A percentile compares a stretch with the other conserved stretches of the same genome.
Conservation (phyloP, 2,329 filamentous ascomycete genomes). For the Tolypocladium ovalisporum region DNA sequence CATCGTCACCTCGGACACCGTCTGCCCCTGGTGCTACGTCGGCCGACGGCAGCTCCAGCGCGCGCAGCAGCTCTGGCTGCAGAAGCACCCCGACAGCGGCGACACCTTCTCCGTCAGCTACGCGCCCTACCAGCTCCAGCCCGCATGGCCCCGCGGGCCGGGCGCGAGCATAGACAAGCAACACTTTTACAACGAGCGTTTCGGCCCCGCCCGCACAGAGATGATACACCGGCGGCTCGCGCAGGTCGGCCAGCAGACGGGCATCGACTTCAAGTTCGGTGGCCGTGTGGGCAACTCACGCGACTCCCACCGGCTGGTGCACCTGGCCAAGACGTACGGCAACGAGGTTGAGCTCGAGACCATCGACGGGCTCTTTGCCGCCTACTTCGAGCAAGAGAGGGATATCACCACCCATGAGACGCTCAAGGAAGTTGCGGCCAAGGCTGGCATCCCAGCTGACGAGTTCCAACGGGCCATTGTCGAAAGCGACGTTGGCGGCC, state of each 20-base stretch:
- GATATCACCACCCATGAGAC: slow-evolving; percentile 31
- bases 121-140: slow-evolving; percentile 33
- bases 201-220: slow-evolving; percentile 52
- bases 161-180: slow-evolving; percentile 23
- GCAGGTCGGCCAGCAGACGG: slow-evolving; percentile 19
- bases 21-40: slow-evolving; percentile 42
- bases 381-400: slow-evolving; percentile 29
- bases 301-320: slow-evolving; percentile 36
- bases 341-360: slow-evolving; percentile 45
- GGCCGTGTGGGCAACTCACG: slow-evolving; percentile 32
- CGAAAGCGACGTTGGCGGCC: slow-evolving; percentile 36
- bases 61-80: slow-evolving; percentile 31
- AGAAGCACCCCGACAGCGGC: slow-evolving; percentile 26
- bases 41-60: slow-evolving; percentile 32
- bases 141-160: slow-evolving; percentile 19
- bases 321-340: slow-evolving; percentile 37
- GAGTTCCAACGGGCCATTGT: slow-evolving; percentile 25
- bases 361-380: slow-evolving; percentile 29
- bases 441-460: slow-evolving; percentile 34
- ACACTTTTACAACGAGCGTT: slow-evolving; percentile 30
- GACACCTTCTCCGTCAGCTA: slow-evolving; percentile 49
- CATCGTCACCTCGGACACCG: slow-evolving; percentile 36
- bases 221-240: slow-evolving; percentile 18
- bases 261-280: slow-evolving; percentile 40
- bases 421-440: slow-evolving; percentile 21